Evolutionary conservation across 2,329 filamentous ascomycete genomes (phyloP), one percentile per base, ranked within the genome.

Genomic region (Diplodia mutila): DNA sequence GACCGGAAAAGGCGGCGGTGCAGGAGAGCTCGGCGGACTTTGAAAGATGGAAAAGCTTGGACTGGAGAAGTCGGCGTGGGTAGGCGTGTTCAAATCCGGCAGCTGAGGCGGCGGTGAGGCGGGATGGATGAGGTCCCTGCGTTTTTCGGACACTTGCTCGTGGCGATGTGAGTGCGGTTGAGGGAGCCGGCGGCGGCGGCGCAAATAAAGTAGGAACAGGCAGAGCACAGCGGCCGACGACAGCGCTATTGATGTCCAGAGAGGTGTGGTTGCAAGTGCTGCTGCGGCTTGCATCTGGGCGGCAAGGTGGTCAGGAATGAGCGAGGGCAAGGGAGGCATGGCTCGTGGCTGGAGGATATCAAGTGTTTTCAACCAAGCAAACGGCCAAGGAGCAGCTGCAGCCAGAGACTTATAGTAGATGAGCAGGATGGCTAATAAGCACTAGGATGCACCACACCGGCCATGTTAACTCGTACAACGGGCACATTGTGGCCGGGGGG

Each of bases 401-500:
- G 27, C 18, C 59, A 51, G 55, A 23, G 59, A 63, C 59, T 63
- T 63, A 63, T 63, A 63, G 59, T 25, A 63, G 18, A n/a, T 9
- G 59, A 29, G 37, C 42, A 34, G 59, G 46, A 37, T 18, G 23
- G 39, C 59, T 37, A 63, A 34, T 63, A 63, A 63, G 59, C 59
- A 42, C 59, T 63, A 63, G 42, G 59, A 51, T 61, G 55, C 55
- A 61, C n/a, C 55, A 61, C 55, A 29, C 39, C 55, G 57, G 25
- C 29, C 18, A 49, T 61, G 32, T 59, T 42, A 46, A 29, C 54
- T 63, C 59, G 59, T 63, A 63, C 59, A 63, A 63, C 59, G 46
- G 59, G 18, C 59, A 48, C 29, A 27, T 16, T 51, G 42, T 63
- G 59, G 59, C 46, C 59, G 59, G 46, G 46, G 42, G 59, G 27